Conservation (phyloP, 169 alveolate genomes). For the Babesia ovata region DNA sequence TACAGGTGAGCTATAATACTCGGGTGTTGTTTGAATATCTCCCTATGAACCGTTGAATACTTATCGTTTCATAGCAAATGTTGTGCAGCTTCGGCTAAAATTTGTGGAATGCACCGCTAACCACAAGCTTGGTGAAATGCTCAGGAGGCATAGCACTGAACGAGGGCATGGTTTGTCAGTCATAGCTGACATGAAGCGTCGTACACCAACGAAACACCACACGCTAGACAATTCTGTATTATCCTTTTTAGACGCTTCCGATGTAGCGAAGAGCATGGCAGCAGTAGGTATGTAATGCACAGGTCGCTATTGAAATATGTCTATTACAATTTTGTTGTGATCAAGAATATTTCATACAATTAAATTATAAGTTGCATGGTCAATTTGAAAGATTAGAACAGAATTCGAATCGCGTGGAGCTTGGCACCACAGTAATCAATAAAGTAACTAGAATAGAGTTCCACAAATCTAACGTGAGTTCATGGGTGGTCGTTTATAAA, state of each 20-base stretch:
- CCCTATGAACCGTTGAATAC: too few species aligned
- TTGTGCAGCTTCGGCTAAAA: slow-evolving; percentile 69
- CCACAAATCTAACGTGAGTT: too few species aligned
- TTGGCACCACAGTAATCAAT: too few species aligned
- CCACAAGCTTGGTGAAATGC: slow-evolving; percentile 77
- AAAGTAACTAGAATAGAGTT: too few species aligned
- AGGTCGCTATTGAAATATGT: too few species aligned
- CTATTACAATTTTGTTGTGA: too few species aligned
- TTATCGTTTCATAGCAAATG: slow-evolving; percentile 30
- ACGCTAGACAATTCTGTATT: slow-evolving; percentile 31
- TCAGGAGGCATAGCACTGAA: slow-evolving; percentile 65
- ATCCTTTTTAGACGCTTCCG: slow-evolving; percentile 53
- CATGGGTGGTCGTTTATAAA: too few species aligned
- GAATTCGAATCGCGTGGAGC: too few species aligned
- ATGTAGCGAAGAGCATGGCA: slow-evolving; percentile 67
- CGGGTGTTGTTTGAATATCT: too few species aligned
- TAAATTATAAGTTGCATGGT: too few species aligned
- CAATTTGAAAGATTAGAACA: too few species aligned
- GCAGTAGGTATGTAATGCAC: slow-evolving; percentile 21
- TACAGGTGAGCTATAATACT: slow-evolving; percentile 40
- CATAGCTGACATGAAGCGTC: slow-evolving; percentile 78
- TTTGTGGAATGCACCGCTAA: slow-evolving; percentile 76
- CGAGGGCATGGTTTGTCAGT: slow-evolving; percentile 71
- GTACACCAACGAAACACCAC: slow-evolving; percentile 67
- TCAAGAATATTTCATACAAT: too few species aligned